Conservation (phyloP, 164 flowering plant species). For the Euptelea pleiosperma region DNA sequence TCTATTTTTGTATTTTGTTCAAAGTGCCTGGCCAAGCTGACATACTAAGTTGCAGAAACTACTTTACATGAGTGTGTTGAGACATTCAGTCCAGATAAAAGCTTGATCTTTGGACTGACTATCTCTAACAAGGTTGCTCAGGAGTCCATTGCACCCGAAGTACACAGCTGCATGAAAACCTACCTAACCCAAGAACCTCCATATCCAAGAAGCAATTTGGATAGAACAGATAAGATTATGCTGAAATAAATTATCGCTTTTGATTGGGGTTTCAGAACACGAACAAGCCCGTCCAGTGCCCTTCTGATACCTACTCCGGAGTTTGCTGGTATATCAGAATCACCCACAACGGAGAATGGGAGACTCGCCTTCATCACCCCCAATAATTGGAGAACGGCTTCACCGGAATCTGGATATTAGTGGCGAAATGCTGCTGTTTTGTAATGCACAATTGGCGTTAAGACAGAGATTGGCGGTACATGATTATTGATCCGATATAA, state of each 20-base stretch:
- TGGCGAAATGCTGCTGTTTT: slow-evolving; percentile 2
- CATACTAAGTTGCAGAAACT: not conserved
- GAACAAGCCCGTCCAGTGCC: not conserved
- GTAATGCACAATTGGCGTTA: not conserved
- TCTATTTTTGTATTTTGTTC: too few relatives aligned
- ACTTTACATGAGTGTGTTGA: slow-evolving; percentile 3
- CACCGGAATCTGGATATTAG: not conserved
- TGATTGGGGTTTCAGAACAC: slow-evolving; percentile 8
- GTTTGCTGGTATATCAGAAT: not conserved
- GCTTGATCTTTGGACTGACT: slow-evolving; percentile 2
- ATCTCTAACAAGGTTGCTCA: not conserved
- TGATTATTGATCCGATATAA: slow-evolving; percentile 11
- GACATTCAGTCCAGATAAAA: slow-evolving; percentile 1
- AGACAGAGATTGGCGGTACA: not conserved
- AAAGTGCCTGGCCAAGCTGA: too few relatives aligned
- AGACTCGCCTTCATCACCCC: slow-evolving; percentile 9
- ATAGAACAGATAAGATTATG: slow-evolving; percentile 16
- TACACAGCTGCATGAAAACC: slow-evolving; percentile 1
- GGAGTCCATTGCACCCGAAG: not conserved
- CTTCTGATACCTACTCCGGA: not conserved
- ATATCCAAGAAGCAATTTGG: slow-evolving; percentile 15
- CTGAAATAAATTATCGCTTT: slow-evolving; percentile 12
- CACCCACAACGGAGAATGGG: slow-evolving; percentile 2
- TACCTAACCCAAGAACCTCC: slow-evolving; percentile 9
- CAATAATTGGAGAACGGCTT: not conserved